Evolutionary conservation across 345 rosid species (phyloP), one percentile per base, ranked within the genome.

Genomic region (Acer saccharum): DNA sequence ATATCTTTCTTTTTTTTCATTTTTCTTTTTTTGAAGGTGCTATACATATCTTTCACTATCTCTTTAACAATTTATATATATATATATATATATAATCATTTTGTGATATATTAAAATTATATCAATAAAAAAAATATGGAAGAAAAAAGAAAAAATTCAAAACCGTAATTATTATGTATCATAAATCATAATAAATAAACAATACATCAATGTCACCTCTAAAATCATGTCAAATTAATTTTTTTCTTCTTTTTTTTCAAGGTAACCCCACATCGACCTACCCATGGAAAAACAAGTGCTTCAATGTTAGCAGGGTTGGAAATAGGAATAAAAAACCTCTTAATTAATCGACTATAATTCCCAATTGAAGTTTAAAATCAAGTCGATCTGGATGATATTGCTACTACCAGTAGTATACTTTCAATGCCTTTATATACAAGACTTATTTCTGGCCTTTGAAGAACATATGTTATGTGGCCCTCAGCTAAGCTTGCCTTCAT

Each of bases 401-500:
- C 67, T 41, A 77, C 50, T 25, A 67, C 16, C 57, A 72, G 17
- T 29, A 67, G 23, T 20, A 29, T 0, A 29, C 32, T 29, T 29
- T 29, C 32, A 2, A 29, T 29, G 32, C 32, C 32, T 23, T 23
- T 29, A 29, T 2, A 29, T 29, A 29, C 65, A 21, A 61, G 65
- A 3, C 65, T 27, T 6, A 61, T 61, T 10, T 61, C 65, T 10
- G 14, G 65, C 23, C 65, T 20, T 21, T 61, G 65, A 61, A 61
- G 65, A 61, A 61, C 65, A 11, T 61, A 61, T 10, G 65, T 61
- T 21, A 21, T 61, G 65, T 61, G 65, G 65, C 65, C 65, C 23
- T 61, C 12, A 20, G 65, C 65, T n/a, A 61, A 61, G 25, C 65
- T 61, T 20, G 65, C 65, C 65, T 21, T 61, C 65, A 61, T 27